Base-by-base conservation (phyloP, 2,329 filamentous ascomycete genomes). In the Leptographium lundbergii region DNA sequence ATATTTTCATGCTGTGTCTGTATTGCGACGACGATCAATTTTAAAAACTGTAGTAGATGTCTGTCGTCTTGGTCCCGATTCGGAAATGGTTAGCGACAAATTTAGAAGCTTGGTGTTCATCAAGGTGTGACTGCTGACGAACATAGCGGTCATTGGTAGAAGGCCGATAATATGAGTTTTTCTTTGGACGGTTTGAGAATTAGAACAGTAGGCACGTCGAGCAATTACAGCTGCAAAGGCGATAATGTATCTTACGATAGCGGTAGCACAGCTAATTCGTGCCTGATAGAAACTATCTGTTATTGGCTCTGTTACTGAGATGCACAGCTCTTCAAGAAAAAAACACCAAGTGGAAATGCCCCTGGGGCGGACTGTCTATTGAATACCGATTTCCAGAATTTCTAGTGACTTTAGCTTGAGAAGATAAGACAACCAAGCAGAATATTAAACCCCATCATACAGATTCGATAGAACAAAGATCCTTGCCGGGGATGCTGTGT, bases 11-110 rank as follows among this genome's bases (percentile, higher is more conserved):
- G 57, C 45, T 45, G 50, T 55, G 47, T 32, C 14, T 47, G 32
- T 58, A 29, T 25, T 22, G 24, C 25, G 25, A 36, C 19, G 29
- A 42, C 6, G 32, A 5, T 34, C 13, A 19, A 54, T 45, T 39
- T 51, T 17, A 32, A 24, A 22, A 27, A 11, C 36, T 13, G 7
- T 14, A 60, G 60, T 63, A 59, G 24, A 60, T 61, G 58, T 29
- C 27, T 53, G 17, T 24, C 48, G 61, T 63, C 27, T 57, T 47
- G 60, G 39, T 51, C 65, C 66, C 63, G 54, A 68, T 69, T 63
- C 29, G 69, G 69, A 66, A 69, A 61, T 61, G 63, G 62, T 71
- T 69, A 71, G 69, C 69, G 65, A 69, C 65, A 60, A 61, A 67
- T 65, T 55, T 63, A 66, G 68, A 65, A 66, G 59, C 50, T 6